phyloP scores from a whole-genome alignment of 257 asterid species.

The Apocynum venetum region DNA sequence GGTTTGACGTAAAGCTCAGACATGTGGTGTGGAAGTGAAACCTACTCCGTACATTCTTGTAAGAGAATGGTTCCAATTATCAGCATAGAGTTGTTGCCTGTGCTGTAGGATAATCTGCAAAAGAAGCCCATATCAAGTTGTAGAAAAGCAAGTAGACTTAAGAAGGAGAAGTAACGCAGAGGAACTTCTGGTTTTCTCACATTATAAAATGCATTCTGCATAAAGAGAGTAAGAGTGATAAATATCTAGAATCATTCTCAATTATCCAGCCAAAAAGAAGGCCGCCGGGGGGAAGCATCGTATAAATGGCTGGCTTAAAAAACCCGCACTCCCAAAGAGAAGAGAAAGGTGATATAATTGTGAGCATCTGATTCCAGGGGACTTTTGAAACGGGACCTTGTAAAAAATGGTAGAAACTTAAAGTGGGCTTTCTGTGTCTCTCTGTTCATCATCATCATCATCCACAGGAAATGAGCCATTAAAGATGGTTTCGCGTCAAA shows the following conservation, averaged over 20 bases:
- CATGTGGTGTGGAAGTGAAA: no score
- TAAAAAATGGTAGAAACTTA: not conserved
- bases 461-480: not conserved
- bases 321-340: not conserved
- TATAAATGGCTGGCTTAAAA: no score
- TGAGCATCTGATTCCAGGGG: conserved; percentile 10
- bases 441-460: no score
- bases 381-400: not conserved
- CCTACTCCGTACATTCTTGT: no score
- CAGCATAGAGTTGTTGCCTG: no score
- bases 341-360: not conserved
- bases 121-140: not conserved
- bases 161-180: not conserved
- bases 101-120: not conserved
- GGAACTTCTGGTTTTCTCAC: no score
- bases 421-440: conserved; percentile 1
- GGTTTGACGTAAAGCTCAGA: no score
- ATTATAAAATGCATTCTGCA: no score
- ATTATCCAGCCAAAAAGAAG: not conserved
- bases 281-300: no score
- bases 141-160: no score
- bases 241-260: not conserved
- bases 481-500: conserved; percentile 2
- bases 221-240: not conserved
- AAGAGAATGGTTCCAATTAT: no score